Conservation (phyloP, 768 basidiomycete genomes). For the Suillus placidus region DNA sequence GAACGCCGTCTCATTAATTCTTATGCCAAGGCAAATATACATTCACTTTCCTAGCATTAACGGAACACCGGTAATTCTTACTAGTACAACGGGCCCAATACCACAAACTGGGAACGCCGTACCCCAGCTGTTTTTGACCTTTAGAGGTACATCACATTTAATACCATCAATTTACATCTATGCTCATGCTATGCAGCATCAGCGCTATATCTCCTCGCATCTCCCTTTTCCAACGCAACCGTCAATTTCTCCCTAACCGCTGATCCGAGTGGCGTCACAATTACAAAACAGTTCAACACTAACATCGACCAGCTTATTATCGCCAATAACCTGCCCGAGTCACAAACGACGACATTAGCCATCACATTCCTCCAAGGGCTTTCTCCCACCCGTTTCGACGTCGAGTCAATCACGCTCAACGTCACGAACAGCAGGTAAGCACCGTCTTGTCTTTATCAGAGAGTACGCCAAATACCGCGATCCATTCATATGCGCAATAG, state of each 20-base stretch:
- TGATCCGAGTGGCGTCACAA: constrained; percentile 36
- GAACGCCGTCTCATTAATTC: neutral
- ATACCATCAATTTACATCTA: constrained; percentile 11
- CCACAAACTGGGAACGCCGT: constrained; percentile 44
- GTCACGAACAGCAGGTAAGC: constrained; percentile 43
- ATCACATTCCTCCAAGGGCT: constrained; percentile 41
- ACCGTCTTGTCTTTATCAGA: neutral
- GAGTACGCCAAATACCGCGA: neutral
- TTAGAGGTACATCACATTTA: constrained; percentile 44
- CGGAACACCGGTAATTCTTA: constrained; percentile 31
- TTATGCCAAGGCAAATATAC: constrained; percentile 24
- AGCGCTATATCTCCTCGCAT: constrained; percentile 45
- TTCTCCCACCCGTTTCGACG: constrained; percentile 37
- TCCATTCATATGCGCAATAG: constrained; percentile 12
- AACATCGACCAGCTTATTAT: constrained; percentile 39
- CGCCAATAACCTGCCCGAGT: constrained; percentile 43
- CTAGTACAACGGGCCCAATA: constrained; percentile 43
- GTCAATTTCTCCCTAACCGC: constrained; percentile 53
- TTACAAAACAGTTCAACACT: constrained; percentile 44
- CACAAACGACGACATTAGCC: constrained; percentile 43
- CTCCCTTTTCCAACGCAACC: constrained; percentile 50
- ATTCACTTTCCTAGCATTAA: constrained; percentile 15
- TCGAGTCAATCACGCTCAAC: constrained; percentile 40
- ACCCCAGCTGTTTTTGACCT: constrained; percentile 60
- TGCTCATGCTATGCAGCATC: constrained; percentile 37